Evolutionary conservation across 179 eudicot species (phyloP).

Genomic region (Silene vulgaris): DNA sequence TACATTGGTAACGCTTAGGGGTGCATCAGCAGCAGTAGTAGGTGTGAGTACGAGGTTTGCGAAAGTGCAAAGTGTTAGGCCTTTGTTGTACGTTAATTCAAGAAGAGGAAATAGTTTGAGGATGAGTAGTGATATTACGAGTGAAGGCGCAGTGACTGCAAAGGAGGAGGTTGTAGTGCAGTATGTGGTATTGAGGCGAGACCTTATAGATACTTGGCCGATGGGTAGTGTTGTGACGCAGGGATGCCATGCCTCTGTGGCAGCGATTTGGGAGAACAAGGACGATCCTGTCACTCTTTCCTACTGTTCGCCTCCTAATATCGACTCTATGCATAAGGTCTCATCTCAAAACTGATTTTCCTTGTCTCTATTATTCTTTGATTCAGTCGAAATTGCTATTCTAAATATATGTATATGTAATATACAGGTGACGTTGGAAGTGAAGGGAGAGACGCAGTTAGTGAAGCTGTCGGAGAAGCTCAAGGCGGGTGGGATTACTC

Average conservation of each 20-base stretch:
- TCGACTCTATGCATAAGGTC: slow-evolving; percentile 86
- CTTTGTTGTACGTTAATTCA: neutral
- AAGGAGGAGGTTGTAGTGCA: slow-evolving; percentile 33
- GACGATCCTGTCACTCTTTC: slow-evolving; percentile 53
- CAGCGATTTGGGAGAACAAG: slow-evolving; percentile 70
- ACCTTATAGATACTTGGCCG: slow-evolving; percentile 76
- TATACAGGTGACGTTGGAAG: slow-evolving; percentile 83
- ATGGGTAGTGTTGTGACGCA: slow-evolving; percentile 76
- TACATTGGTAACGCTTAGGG: neutral
- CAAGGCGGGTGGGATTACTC: slow-evolving; percentile 45
- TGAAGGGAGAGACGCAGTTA: slow-evolving; percentile 74
- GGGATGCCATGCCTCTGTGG: slow-evolving; percentile 88
- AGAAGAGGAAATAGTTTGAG: neutral
- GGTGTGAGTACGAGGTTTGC: neutral
- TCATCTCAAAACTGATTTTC: neutral
- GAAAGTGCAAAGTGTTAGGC: neutral
- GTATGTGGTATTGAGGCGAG: slow-evolving; percentile 75
- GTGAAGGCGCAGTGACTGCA: neutral
- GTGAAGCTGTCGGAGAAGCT: slow-evolving; percentile 67
- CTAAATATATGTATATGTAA: neutral
- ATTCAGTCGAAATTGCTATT: neutral
- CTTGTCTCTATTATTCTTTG: neutral
- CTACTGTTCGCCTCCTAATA: slow-evolving; percentile 51
- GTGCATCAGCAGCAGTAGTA: neutral
- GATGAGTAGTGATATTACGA: neutral